phyloP scores from a whole-genome alignment of 805 yeast genomes.

The Ogataea parapolymorpha region DNA sequence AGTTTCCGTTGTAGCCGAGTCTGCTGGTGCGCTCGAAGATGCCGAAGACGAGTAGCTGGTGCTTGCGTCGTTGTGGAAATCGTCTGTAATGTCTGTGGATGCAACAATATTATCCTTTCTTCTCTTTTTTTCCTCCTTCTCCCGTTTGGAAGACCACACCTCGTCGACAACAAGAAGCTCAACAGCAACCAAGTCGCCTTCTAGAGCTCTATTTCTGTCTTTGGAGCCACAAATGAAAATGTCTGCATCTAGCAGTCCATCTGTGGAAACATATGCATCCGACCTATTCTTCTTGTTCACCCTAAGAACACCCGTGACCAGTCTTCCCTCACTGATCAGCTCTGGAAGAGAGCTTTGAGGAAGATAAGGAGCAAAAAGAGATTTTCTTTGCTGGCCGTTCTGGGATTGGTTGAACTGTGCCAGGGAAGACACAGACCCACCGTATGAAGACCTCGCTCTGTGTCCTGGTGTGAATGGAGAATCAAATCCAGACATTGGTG shows the following conservation, averaged over 20 bases:
- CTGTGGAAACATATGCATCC: constrained; percentile 98
- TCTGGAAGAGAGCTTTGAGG: constrained; percentile 93
- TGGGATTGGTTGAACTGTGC: constrained; percentile 34
- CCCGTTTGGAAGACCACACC: constrained; percentile 95
- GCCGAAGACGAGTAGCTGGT: constrained; percentile 38
- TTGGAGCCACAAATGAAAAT: constrained; percentile 97
- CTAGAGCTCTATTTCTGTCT: constrained; percentile 95
- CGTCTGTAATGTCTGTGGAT: constrained; percentile 49
- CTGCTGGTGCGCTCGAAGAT: constrained; percentile 27
- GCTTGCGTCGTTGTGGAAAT: constrained; percentile 78
- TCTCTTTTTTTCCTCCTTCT: constrained; percentile 95
- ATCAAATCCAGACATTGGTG: constrained; percentile 23
- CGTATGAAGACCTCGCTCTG: constrained; percentile 69
- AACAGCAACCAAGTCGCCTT: constrained; percentile 95
- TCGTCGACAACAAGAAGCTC: constrained; percentile 94
- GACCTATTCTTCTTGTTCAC: constrained; percentile 96
- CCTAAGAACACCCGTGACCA: constrained; percentile 88
- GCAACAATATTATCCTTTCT: constrained; percentile 42
- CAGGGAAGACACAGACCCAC: constrained; percentile 57
- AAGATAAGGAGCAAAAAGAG: constrained; percentile 91
- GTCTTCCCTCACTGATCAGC: constrained; percentile 80
- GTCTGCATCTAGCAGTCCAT: constrained; percentile 93
- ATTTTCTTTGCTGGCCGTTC: constrained; percentile 53
- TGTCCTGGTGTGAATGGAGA: constrained; percentile 71
- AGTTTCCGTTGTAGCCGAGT: constrained; percentile 32